A percentile compares a stretch with the other conserved stretches of the same genome.
Conservation (phyloP, 1,284 basidiomycete species). For the Boletus semigastroideus region DNA sequence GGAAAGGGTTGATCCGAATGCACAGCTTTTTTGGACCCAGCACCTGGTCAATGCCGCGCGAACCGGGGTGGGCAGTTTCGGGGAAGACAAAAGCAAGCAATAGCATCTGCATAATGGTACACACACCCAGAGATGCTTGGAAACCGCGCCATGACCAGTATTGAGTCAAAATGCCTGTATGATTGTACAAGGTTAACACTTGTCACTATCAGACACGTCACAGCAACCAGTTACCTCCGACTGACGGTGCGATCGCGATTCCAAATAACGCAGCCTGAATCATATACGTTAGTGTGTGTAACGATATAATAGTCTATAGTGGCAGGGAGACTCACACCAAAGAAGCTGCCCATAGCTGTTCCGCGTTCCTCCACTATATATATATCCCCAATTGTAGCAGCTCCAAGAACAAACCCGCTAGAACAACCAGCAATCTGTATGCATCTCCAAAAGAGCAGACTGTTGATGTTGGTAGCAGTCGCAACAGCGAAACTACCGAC, state of each 20-base stretch:
- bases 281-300: neutral
- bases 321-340: conserved; percentile 34
- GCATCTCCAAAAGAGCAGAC: too few relatives aligned
- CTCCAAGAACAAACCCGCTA: conserved; percentile 43
- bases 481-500: too few relatives aligned
- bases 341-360: conserved; percentile 47
- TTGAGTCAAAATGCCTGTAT: conserved; percentile 41
- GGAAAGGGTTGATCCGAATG: conserved; percentile 62
- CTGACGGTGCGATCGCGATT: conserved; percentile 41
- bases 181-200: neutral
- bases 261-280: conserved; percentile 44
- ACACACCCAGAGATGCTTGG: conserved; percentile 51
- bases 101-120: conserved; percentile 45
- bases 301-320: neutral
- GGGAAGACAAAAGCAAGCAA: conserved; percentile 57
- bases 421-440: conserved; percentile 47
- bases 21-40: conserved; percentile 36
- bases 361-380: conserved; percentile 46
- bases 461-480: too few relatives aligned
- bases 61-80: conserved; percentile 65
- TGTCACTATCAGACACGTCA: conserved; percentile 1
- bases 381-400: conserved; percentile 51
- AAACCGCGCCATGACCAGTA: conserved; percentile 71
- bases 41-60: conserved; percentile 44
- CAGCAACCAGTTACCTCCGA: conserved; percentile 37